Evolutionary conservation across 2,329 filamentous ascomycete genomes (phyloP).

Genomic region (Tetracladium maxilliforme): DNA sequence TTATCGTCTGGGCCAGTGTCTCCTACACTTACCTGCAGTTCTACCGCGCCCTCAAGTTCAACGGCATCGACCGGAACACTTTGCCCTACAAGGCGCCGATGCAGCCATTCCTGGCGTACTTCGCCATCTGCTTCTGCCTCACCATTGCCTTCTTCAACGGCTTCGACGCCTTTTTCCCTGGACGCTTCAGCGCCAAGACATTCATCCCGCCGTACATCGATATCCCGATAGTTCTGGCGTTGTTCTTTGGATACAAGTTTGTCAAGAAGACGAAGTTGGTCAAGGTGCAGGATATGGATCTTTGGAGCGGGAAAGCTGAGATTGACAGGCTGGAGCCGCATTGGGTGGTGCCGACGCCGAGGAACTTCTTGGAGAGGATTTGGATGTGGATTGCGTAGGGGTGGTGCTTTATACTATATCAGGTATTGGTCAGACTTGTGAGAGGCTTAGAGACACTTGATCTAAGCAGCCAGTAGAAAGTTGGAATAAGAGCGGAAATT

Average conservation of each 20-base stretch:
- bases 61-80: slow-evolving; percentile 50
- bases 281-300: slow-evolving; percentile 22
- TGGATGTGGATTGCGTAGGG: slow-evolving; percentile 29
- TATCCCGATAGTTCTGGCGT: slow-evolving; percentile 52
- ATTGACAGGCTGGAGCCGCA: slow-evolving; percentile 25
- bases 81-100: slow-evolving; percentile 56
- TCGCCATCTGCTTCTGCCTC: slow-evolving; percentile 45
- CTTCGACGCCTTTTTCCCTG: slow-evolving; percentile 60
- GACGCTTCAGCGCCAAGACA: slow-evolving; percentile 50
- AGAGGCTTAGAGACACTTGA: too few species aligned
- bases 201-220: slow-evolving; percentile 67
- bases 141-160: slow-evolving; percentile 64
- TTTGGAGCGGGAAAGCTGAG: slow-evolving; percentile 26
- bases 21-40: slow-evolving; percentile 60
- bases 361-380: slow-evolving; percentile 23
- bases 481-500: too few species aligned
- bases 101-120: slow-evolving; percentile 59
- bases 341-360: slow-evolving; percentile 21
- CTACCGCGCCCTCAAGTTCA: slow-evolving; percentile 50
- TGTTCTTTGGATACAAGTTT: slow-evolving; percentile 61
- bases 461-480: too few species aligned
- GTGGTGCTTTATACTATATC: too few species aligned
- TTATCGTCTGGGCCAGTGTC: slow-evolving; percentile 59
- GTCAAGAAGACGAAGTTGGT: slow-evolving; percentile 40
- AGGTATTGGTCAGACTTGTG: too few species aligned